phyloP scores from a whole-genome alignment of 2,329 filamentous ascomycete species.

The Nemania serpens region DNA sequence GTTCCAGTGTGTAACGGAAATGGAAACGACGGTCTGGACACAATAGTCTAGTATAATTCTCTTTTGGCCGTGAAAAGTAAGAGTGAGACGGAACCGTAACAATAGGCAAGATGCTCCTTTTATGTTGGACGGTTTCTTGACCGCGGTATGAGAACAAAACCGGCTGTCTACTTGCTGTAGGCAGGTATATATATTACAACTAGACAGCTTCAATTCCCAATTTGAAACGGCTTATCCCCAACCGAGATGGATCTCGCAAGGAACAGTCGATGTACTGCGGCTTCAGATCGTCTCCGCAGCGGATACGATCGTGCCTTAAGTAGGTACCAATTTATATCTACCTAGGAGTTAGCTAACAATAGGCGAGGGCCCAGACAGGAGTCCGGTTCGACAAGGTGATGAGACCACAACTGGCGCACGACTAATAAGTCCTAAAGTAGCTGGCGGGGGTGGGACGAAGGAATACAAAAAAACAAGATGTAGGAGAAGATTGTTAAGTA shows the following conservation, averaged over 20 bases:
- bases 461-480: not conserved
- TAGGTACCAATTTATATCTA: too few species aligned
- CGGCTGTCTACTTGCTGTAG: too few species aligned
- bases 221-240: slow-evolving; percentile 13
- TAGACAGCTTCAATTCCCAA: slow-evolving; percentile 9
- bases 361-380: not conserved
- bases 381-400: not conserved
- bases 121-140: too few species aligned
- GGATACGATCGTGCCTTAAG: slow-evolving; percentile 11
- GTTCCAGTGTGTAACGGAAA: not conserved
- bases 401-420: not conserved
- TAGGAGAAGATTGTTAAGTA: too few species aligned
- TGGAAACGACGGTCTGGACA: too few species aligned
- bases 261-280: not conserved
- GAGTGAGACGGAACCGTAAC: too few species aligned
- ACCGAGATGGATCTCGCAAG: slow-evolving; percentile 28
- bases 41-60: too few species aligned
- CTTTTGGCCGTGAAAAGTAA: too few species aligned
- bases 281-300: slow-evolving; percentile 11
- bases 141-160: too few species aligned
- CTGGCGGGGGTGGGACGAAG: not conserved
- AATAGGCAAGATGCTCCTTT: too few species aligned
- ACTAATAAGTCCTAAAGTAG: not conserved
- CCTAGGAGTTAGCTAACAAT: not conserved
- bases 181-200: not conserved